A percentile compares a stretch with the other conserved stretches of the same genome.
Evolutionary conservation across 192 early-diverging fungal genomes (phyloP).

Genomic region (Gaertneriomyces semiglobifer): DNA sequence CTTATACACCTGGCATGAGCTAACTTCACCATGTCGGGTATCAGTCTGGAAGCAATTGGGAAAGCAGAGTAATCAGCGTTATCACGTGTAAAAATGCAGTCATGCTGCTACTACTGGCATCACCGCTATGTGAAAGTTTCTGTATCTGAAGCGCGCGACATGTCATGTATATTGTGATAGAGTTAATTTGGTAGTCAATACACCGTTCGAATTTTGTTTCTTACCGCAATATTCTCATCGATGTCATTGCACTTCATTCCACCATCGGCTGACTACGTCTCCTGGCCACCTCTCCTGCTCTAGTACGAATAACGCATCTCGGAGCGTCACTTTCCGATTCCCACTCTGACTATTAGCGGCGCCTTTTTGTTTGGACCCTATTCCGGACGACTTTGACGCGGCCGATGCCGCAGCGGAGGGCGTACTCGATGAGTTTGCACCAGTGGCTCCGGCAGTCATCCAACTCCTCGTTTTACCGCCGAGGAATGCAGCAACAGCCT

Average conservation of each 20-base stretch:
- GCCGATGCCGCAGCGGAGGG: not conserved
- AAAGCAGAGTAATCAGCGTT: constrained; percentile 28
- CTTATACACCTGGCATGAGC: constrained; percentile 2
- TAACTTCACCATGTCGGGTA: constrained; percentile 1
- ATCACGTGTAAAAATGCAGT: too few species aligned
- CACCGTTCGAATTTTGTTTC: too few species aligned
- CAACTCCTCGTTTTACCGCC: constrained; percentile 25
- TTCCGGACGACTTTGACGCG: not conserved
- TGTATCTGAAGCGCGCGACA: too few species aligned
- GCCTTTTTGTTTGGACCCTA: not conserved
- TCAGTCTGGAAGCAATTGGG: constrained; percentile 52
- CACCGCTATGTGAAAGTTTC: too few species aligned
- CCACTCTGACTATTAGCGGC: not conserved
- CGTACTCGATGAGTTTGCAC: too few species aligned
- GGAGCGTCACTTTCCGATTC: constrained; percentile 14
- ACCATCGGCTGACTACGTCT: too few species aligned
- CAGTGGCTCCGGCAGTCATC: constrained; percentile 21
- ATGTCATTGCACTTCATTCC: too few species aligned
- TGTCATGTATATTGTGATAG: too few species aligned
- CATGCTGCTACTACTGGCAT: too few species aligned
- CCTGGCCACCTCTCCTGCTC: constrained; percentile 6
- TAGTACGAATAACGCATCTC: constrained; percentile 24
- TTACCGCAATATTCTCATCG: too few species aligned
- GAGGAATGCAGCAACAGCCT: constrained; percentile 11
- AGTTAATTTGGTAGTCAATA: too few species aligned